Conservation (phyloP, 1,284 basidiomycete genomes). For the Farysia itapuensis region DNA sequence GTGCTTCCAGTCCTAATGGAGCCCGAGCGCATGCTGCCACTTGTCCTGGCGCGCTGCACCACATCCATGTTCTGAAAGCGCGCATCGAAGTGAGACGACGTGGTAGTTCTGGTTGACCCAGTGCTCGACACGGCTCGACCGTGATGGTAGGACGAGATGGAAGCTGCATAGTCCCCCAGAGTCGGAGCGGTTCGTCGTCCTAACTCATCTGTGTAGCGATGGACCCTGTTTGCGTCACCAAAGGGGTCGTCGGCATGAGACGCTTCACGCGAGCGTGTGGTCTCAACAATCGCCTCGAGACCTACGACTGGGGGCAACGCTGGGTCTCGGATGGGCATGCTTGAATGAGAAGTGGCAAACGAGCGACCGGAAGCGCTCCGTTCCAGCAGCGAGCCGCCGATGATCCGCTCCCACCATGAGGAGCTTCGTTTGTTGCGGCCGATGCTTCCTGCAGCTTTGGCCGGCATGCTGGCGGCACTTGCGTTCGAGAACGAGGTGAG, state of each 20-base stretch:
- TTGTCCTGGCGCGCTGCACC: constrained; percentile 44
- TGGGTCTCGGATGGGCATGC: constrained; percentile 47
- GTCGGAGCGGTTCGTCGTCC: background rate
- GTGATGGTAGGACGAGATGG: constrained; percentile 9
- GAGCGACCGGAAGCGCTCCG: constrained; percentile 42
- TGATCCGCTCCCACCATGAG: constrained; percentile 54
- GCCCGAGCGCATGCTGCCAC: constrained; percentile 27
- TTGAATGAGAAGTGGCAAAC: constrained; percentile 20
- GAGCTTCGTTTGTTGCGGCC: constrained; percentile 20
- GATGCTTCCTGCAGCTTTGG: no score
- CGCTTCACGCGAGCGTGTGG: constrained; percentile 24
- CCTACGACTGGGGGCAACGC: constrained; percentile 30
- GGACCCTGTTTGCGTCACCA: constrained; percentile 1
- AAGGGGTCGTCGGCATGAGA: constrained; percentile 14
- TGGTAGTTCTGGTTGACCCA: constrained; percentile 35
- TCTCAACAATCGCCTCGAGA: constrained; percentile 33
- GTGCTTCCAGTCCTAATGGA: constrained; percentile 21
- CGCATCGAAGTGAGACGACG: constrained; percentile 41
- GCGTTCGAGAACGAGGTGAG: constrained; percentile 41
- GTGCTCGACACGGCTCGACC: constrained; percentile 35
- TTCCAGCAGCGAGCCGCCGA: constrained; percentile 41
- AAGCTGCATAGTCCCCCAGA: no score
- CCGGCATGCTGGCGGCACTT: background rate
- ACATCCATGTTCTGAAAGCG: constrained; percentile 46
- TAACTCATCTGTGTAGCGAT: no score